Conservation (phyloP, 2,329 filamentous ascomycete genomes). For the Epichloe sp. region DNA sequence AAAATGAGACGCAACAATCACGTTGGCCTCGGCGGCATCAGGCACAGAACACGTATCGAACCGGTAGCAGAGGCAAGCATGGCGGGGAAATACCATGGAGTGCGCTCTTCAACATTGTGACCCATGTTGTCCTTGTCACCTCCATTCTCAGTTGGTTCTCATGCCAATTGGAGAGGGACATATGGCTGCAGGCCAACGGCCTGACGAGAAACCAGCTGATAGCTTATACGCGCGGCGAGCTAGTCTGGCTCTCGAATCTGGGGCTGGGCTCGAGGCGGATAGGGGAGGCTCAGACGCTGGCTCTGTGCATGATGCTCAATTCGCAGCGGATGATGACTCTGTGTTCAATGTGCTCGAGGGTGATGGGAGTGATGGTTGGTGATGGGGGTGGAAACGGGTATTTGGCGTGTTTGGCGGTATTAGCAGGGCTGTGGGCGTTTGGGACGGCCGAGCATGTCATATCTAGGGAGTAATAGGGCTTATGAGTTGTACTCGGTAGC, state of each 20-base stretch:
- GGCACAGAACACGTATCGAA: not conserved
- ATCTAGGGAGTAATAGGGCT: too few relatives aligned
- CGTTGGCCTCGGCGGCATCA: not conserved
- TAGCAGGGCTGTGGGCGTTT: too few relatives aligned
- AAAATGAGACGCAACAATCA: not conserved
- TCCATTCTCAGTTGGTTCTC: constrained; percentile 10
- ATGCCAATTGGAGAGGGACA: constrained; percentile 10
- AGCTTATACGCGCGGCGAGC: constrained; percentile 4
- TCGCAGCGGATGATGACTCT: not conserved
- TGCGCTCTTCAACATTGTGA: not conserved
- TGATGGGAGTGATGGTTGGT: not conserved
- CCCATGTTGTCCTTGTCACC: constrained; percentile 6
- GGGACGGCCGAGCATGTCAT: too few relatives aligned
- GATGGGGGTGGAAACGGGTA: too few relatives aligned
- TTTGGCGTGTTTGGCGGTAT: too few relatives aligned
- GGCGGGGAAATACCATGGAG: not conserved
- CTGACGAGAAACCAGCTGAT: constrained; percentile 18
- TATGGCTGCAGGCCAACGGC: constrained; percentile 20
- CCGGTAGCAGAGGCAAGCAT: not conserved
- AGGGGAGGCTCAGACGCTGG: not conserved
- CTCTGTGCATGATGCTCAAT: not conserved
- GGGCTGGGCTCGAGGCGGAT: constrained; percentile 3
- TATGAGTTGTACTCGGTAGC: too few relatives aligned
- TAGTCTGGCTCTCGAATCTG: constrained; percentile 1
- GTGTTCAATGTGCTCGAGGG: not conserved